Conservation (phyloP, 139 green algal species). For the Chlamydomonas urium region DNA sequence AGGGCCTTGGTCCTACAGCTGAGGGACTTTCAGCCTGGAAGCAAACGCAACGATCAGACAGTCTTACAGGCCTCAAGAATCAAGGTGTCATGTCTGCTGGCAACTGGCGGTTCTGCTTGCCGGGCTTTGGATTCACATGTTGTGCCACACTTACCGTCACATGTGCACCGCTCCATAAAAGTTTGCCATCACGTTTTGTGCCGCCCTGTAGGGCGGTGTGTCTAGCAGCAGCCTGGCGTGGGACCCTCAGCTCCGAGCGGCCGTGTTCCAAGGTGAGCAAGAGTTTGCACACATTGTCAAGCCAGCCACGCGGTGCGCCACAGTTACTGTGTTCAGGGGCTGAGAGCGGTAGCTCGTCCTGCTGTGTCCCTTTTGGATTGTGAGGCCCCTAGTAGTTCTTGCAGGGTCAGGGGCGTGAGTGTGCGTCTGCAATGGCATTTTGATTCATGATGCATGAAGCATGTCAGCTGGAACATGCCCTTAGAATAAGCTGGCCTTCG, state of each 20-base stretch:
- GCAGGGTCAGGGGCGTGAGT: neutral
- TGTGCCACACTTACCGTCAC: neutral
- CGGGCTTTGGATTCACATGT: neutral
- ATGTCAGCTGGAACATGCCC: too few relatives aligned
- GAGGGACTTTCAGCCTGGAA: neutral
- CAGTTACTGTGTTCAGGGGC: too few relatives aligned
- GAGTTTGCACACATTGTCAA: too few relatives aligned
- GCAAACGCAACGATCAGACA: neutral
- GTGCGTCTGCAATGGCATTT: neutral
- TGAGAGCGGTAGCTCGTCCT: neutral
- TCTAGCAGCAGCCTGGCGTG: neutral
- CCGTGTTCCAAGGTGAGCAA: conserved; percentile 3
- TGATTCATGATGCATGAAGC: neutral
- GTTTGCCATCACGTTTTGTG: neutral
- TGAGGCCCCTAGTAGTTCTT: neutral
- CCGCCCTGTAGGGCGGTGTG: neutral
- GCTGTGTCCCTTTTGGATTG: neutral
- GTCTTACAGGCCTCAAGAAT: too few relatives aligned
- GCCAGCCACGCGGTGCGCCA: too few relatives aligned
- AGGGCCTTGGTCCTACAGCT: neutral
- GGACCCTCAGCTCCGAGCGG: neutral
- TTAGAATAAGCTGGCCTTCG: too few relatives aligned
- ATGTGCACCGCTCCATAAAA: neutral
- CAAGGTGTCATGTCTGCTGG: neutral
- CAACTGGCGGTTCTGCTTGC: neutral